Percentiles rank a stretch among this genome's conserved stretches.
Conservation (phyloP, 2,329 filamentous ascomycete genomes). For the Chaetomium globosum region DNA sequence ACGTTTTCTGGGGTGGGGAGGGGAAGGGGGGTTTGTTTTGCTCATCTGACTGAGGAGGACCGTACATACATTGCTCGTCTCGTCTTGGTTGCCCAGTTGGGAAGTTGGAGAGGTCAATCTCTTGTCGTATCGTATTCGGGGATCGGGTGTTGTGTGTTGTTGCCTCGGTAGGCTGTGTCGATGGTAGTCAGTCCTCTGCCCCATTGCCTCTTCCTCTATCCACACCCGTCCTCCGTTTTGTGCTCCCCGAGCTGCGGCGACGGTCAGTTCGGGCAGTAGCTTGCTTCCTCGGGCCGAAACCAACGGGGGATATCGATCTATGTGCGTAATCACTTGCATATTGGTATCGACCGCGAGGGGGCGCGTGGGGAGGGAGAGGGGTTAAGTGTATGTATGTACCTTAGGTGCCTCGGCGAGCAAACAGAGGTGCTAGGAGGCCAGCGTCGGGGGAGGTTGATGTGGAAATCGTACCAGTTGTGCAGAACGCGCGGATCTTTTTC, state of each 20-base stretch:
- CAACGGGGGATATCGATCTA: not conserved
- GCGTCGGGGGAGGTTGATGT: not conserved
- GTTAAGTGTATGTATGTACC: not conserved
- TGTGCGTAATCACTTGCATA: not conserved
- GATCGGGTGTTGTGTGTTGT: not conserved
- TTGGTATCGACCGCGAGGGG: constrained; percentile 1
- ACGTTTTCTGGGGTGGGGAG: not conserved
- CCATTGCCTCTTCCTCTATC: not conserved
- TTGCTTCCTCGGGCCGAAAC: constrained; percentile 8
- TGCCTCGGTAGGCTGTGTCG: not conserved
- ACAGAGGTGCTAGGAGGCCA: not conserved
- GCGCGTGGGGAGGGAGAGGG: not conserved
- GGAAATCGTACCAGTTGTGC: not conserved
- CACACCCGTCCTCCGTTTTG: constrained; percentile 5
- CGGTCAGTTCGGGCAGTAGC: not conserved
- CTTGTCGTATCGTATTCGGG: not conserved
- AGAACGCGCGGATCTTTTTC: not conserved
- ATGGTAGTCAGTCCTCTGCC: not conserved
- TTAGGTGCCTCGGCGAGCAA: not conserved
- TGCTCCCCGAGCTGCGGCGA: constrained; percentile 7
- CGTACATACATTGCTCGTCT: not conserved
- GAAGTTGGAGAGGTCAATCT: not conserved
- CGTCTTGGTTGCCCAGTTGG: not conserved
- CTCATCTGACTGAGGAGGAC: not conserved
- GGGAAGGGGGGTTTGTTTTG: not conserved